Conservation (phyloP, 768 basidiomycete species). For the Pleurotus pulmonarius region DNA sequence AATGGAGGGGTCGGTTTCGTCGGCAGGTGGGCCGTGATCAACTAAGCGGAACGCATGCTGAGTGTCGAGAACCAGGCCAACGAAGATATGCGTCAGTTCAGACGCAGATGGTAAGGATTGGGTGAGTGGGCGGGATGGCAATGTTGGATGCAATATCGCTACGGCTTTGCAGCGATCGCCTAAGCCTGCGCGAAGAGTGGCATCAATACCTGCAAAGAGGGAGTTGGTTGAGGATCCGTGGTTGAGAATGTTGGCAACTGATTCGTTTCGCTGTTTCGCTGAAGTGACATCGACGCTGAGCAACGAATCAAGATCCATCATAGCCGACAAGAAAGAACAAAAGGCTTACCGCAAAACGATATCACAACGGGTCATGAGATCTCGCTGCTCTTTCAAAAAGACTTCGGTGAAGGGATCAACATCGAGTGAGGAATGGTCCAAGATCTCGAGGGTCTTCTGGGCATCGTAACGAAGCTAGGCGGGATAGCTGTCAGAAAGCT, state of each 20-base stretch:
- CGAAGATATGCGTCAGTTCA: slow-evolving; percentile 38
- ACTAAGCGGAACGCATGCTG: slow-evolving; percentile 79
- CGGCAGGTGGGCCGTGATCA: slow-evolving; percentile 85
- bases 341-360: slow-evolving; percentile 53
- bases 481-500: not conserved
- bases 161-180: slow-evolving; percentile 68
- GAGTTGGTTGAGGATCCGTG: slow-evolving; percentile 56
- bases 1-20: slow-evolving; percentile 47
- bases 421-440: slow-evolving; percentile 44
- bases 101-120: slow-evolving; percentile 52
- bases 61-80: slow-evolving; percentile 76
- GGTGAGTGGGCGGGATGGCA: slow-evolving; percentile 40
- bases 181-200: slow-evolving; percentile 60
- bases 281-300: slow-evolving; percentile 54
- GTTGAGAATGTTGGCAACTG: slow-evolving; percentile 49
- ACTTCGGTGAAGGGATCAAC: slow-evolving; percentile 65
- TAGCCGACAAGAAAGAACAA: slow-evolving; percentile 5
- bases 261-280: slow-evolving; percentile 38
- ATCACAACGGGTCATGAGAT: slow-evolving; percentile 69
- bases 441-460: slow-evolving; percentile 57
- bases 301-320: not conserved
- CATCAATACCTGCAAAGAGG: slow-evolving; percentile 48
- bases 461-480: slow-evolving; percentile 75
- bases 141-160: slow-evolving; percentile 53
- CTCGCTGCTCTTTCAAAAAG: slow-evolving; percentile 71